Evolutionary conservation across 331 rosid genomes (phyloP).

Genomic region (Prunus yedoensis): DNA sequence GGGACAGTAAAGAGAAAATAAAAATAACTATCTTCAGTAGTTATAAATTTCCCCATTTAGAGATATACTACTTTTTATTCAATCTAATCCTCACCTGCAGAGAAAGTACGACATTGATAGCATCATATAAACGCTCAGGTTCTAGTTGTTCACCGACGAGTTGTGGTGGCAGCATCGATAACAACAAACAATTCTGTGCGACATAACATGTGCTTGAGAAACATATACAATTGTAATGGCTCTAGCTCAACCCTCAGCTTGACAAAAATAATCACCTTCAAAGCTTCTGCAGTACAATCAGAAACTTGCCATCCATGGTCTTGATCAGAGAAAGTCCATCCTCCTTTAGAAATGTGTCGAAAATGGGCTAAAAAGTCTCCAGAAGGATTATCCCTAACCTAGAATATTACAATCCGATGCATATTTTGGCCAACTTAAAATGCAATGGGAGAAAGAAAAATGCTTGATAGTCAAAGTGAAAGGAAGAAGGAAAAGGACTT

Average conservation of each 20-base stretch:
- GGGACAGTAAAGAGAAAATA: not conserved
- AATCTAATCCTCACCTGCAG: conserved; percentile 42
- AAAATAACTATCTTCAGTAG: not conserved
- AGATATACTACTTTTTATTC: not conserved
- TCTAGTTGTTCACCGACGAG: conserved; percentile 61
- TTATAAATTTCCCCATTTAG: not conserved
- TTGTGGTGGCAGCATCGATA: conserved; percentile 45
- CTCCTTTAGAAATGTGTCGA: conserved; percentile 78
- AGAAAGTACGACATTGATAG: conserved; percentile 54
- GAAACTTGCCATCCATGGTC: conserved; percentile 85
- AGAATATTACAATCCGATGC: not conserved
- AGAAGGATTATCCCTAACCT: conserved; percentile 49
- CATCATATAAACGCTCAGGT: conserved; percentile 43
- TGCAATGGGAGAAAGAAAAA: not conserved
- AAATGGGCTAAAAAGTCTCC: conserved; percentile 58
- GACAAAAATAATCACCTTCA: conserved; percentile 44
- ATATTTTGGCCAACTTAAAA: not conserved
- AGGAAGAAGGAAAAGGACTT: not conserved
- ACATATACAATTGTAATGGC: not conserved
- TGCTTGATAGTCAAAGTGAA: not conserved
- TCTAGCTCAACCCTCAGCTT: not conserved
- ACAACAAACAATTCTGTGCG: conserved; percentile 50
- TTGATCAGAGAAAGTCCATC: conserved; percentile 80
- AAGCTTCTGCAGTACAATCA: conserved; percentile 70
- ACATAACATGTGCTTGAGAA: not conserved